These are phyloP conservation scores for Candida coleopterorum DNA, from an alignment of 805 yeast genomes.

Conservation along the genomic window DNA sequence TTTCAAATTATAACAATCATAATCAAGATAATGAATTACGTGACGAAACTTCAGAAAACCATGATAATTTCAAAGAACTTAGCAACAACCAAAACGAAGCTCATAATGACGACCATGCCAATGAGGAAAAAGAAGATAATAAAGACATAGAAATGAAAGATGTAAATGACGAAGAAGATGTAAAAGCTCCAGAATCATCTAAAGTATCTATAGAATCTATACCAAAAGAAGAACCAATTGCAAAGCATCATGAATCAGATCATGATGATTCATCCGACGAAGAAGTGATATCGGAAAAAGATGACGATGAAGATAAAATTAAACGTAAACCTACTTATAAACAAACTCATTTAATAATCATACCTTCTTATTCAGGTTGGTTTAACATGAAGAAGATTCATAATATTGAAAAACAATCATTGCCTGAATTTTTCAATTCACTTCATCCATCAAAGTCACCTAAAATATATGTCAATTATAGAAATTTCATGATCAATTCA, in stretches of 20 bases:
- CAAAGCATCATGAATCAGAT: background rate
- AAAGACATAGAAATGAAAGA: conserved; percentile 3
- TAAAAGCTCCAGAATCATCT: background rate
- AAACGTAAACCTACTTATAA: conserved; percentile 16
- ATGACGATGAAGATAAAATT: conserved; percentile 13
- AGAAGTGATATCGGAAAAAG: conserved; percentile 9
- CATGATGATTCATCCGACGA: conserved; percentile 6
- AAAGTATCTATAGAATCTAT: background rate
- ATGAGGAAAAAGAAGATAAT: background rate
- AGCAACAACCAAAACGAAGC: conserved; percentile 2
- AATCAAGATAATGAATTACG: conserved; percentile 3
- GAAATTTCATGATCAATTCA: conserved; percentile 86
- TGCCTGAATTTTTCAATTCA: conserved; percentile 83
- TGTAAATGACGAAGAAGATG: conserved; percentile 7
- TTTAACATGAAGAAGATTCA: conserved; percentile 69
- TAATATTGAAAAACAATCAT: conserved; percentile 72
- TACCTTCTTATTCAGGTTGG: conserved; percentile 90
- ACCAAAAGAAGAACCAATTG: background rate
- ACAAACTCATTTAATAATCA: conserved; percentile 79
- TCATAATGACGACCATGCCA: background rate
- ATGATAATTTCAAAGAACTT: too few species aligned
- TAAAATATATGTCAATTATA: conserved; percentile 69
- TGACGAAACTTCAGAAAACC: too few species aligned
- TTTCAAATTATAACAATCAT: too few species aligned
- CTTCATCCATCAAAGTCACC: conserved; percentile 76